These are phyloP conservation scores for Kwoniella shivajii DNA, from an alignment of 1,284 basidiomycete genomes.

Conservation along the genomic window DNA sequence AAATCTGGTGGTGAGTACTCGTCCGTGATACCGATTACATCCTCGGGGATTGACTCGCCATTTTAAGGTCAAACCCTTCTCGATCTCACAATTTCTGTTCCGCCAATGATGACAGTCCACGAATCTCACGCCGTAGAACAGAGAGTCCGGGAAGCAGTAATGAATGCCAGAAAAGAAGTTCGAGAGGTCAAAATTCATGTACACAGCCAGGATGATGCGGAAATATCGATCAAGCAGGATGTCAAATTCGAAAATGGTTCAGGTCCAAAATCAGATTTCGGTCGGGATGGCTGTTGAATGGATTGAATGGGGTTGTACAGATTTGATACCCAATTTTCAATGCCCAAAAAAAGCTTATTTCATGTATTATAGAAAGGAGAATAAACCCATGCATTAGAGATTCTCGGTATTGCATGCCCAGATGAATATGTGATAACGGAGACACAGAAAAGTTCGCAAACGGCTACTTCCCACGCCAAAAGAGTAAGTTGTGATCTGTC, in stretches of 20 bases:
- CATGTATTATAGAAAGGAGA: too few species aligned
- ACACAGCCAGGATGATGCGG: conserved; percentile 37
- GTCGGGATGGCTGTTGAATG: conserved; percentile 35
- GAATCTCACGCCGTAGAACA: conserved; percentile 66
- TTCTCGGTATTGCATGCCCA: too few species aligned
- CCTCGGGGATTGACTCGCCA: neutral
- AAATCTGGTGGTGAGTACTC: conserved; percentile 62
- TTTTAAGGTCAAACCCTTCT: conserved; percentile 48
- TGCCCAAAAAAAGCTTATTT: too few species aligned
- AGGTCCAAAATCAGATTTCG: conserved; percentile 36
- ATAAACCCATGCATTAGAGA: too few species aligned
- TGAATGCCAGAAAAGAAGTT: conserved; percentile 68
- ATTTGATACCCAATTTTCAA: too few species aligned
- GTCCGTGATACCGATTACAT: neutral
- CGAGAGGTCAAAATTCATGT: conserved; percentile 77
- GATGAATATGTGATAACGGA: too few species aligned
- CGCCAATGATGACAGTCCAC: conserved; percentile 62
- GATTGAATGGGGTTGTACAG: too few species aligned
- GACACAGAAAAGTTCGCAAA: too few species aligned
- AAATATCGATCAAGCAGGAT: conserved; percentile 12
- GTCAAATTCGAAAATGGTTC: conserved; percentile 23
- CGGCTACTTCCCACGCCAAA: too few species aligned
- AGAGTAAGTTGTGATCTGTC: too few species aligned
- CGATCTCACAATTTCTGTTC: conserved; percentile 65
- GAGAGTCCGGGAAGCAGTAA: conserved; percentile 65